phyloP scores from a whole-genome alignment of 306 rosid species.

The Glycine tomentella region DNA sequence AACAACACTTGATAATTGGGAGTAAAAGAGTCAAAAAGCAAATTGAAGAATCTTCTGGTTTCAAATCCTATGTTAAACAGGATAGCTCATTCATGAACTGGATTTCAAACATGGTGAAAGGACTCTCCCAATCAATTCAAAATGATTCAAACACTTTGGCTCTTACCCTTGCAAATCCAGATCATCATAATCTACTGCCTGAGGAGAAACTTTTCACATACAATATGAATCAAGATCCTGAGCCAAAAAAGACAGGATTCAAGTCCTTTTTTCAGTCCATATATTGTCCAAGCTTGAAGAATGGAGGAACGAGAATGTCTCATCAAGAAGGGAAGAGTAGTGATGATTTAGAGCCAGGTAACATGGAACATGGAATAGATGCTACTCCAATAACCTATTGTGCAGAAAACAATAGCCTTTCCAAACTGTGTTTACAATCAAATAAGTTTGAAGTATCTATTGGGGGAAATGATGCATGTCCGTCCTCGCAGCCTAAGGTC shows the following conservation, averaged over 20 bases:
- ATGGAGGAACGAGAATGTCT: conserved; percentile 45
- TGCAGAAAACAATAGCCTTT: conserved; percentile 45
- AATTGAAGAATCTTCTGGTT: conserved; percentile 53
- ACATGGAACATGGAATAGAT: conserved; percentile 48
- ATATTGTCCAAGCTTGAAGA: conserved; percentile 58
- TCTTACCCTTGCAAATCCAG: conserved; percentile 53
- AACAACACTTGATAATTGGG: conserved; percentile 62
- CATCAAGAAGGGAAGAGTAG: conserved; percentile 48
- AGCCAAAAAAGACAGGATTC: conserved; percentile 64
- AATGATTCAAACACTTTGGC: conserved; percentile 56
- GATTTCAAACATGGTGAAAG: conserved; percentile 87
- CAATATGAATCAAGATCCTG: conserved; percentile 52
- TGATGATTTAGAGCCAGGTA: conserved; percentile 54
- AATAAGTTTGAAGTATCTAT: conserved; percentile 48
- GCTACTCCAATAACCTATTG: conserved; percentile 64
- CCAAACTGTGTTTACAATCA: conserved; percentile 43
- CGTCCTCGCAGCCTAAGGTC: conserved; percentile 49
- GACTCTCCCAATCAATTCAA: conserved; percentile 63
- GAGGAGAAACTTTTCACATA: conserved; percentile 48
- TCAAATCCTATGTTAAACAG: conserved; percentile 57
- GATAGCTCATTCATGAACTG: conserved; percentile 91
- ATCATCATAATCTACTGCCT: conserved; percentile 43
- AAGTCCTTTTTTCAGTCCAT: conserved; percentile 78
- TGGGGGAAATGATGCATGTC: conserved; percentile 49
- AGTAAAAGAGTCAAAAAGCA: conserved; percentile 66